Evolutionary conservation across 805 yeast species (phyloP), one percentile per base, ranked within the genome.

Genomic region (Cyberlindnera americana): DNA sequence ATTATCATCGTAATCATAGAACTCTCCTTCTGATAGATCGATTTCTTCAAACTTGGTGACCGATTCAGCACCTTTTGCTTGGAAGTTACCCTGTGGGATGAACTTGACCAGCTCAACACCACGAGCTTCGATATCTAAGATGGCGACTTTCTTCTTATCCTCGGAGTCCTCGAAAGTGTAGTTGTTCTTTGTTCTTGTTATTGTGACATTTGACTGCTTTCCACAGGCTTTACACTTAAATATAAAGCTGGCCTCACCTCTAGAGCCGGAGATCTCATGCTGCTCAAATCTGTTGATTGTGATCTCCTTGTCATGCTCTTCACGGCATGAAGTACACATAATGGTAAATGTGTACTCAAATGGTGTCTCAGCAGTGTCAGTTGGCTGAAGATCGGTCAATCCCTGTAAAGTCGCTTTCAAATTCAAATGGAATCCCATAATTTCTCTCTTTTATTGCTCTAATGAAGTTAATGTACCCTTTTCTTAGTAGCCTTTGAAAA

Each of bases 1-100:
- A 49, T 79, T 76, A 41, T 93, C 98, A 59, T 93, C 98, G 57
- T 90, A 93, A 54, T 93, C 99, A 57, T 81, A 93, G 90, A 96
- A 90, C 57, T 93, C 98, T 38, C 77, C 79, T 19, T 86, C 96
- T 26, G 70, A 74, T 21, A 89, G 65, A 40, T 83, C 93, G 19
- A 88, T 73, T 21, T 83, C 86, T 6, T 56, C 55, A 54, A 84
- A 86, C 38, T 57, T 61, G 9, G 83, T 68, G 11, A 64, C 60
- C 3, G 75, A 59, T 12, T 75, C 79, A 6, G 63, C 68, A 11
- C 85, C 84, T 29, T 56, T 64, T 40, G 83, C 79, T 22, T 57
- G 51, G 57, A 83, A 83, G 31, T 58, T 61, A 0, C 91, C 93
- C 26, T 71, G 73, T 3, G 95, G 85, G 14, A 77, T 60, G 49